Evolutionary conservation across 495 filamentous ascomycete species (phyloP).

Genomic region (Hypoxylon intermedium): DNA sequence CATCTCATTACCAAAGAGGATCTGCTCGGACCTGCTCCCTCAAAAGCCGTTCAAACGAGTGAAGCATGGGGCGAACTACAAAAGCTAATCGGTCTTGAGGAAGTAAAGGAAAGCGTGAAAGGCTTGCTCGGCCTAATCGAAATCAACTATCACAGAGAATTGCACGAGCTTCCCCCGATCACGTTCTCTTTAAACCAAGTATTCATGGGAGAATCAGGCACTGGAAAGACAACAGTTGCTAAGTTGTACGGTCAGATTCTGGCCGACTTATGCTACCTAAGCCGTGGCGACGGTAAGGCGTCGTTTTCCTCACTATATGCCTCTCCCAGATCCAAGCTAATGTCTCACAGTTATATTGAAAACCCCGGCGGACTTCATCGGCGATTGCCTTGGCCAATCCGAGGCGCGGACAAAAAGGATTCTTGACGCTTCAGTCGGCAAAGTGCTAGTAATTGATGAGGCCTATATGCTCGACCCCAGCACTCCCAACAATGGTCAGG

Average conservation of each 20-base stretch:
- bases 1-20: conserved; percentile 60
- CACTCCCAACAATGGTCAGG: conserved; percentile 40
- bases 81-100: conserved; percentile 60
- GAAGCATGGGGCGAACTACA: conserved; percentile 64
- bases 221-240: conserved; percentile 79
- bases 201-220: conserved; percentile 74
- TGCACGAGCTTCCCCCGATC: conserved; percentile 63
- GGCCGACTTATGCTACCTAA: conserved; percentile 64
- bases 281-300: too few relatives aligned
- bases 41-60: conserved; percentile 47
- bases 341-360: conserved; percentile 71
- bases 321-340: too few relatives aligned
- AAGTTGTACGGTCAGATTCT: conserved; percentile 75
- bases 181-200: conserved; percentile 72
- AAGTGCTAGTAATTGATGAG: conserved; percentile 82
- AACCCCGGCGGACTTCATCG: conserved; percentile 75
- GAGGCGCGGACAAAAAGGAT: conserved; percentile 73
- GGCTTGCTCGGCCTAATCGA: conserved; percentile 62
- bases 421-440: conserved; percentile 65
- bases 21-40: conserved; percentile 67
- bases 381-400: conserved; percentile 64
- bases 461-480: conserved; percentile 64
- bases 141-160: conserved; percentile 67
- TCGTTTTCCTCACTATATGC: too few relatives aligned
- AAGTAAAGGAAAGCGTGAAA: conserved; percentile 66